Percentiles rank a stretch among this genome's conserved stretches.
These are phyloP conservation scores for Torulaspora globosa DNA, from an alignment of 1,139 yeast species.

Conservation along the genomic window DNA sequence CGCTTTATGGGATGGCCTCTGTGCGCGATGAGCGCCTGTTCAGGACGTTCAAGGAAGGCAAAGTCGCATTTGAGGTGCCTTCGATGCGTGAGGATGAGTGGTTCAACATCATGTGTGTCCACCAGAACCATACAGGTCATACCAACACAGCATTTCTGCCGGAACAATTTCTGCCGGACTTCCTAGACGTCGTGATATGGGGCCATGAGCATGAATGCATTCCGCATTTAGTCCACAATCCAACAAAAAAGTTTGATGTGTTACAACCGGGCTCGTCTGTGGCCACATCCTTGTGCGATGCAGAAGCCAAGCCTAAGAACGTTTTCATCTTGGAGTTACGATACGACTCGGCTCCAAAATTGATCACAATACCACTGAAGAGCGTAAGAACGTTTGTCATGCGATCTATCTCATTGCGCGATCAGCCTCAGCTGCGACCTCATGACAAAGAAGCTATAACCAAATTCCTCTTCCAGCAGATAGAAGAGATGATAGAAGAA, in stretches of 20 bases:
- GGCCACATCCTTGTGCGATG: constrained; percentile 85
- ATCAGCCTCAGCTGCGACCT: constrained; percentile 54
- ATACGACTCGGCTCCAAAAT: constrained; percentile 49
- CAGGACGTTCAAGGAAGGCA: constrained; percentile 75
- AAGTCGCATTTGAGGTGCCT: constrained; percentile 76
- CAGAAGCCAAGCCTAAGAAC: constrained; percentile 72
- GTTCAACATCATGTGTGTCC: constrained; percentile 87
- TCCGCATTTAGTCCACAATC: constrained; percentile 63
- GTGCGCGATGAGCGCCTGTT: constrained; percentile 86
- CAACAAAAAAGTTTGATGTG: constrained; percentile 67
- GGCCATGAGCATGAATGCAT: constrained; percentile 98
- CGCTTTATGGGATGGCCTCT: constrained; percentile 84
- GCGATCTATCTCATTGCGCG: constrained; percentile 55
- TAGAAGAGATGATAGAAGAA: constrained; percentile 59
- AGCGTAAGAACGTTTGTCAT: constrained; percentile 82
- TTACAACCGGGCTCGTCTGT: constrained; percentile 94
- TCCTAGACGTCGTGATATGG: constrained; percentile 83
- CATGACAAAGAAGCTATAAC: constrained; percentile 64
- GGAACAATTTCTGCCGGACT: constrained; percentile 75
- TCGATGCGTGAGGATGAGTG: constrained; percentile 55
- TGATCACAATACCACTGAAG: constrained; percentile 63
- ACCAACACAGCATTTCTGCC: constrained; percentile 80
- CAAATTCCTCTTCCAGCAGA: constrained; percentile 55
- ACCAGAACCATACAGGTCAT: constrained; percentile 83
- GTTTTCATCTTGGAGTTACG: constrained; percentile 66